phyloP scores from a whole-genome alignment of 2,329 filamentous ascomycete genomes.

The Penicillium sp. region DNA sequence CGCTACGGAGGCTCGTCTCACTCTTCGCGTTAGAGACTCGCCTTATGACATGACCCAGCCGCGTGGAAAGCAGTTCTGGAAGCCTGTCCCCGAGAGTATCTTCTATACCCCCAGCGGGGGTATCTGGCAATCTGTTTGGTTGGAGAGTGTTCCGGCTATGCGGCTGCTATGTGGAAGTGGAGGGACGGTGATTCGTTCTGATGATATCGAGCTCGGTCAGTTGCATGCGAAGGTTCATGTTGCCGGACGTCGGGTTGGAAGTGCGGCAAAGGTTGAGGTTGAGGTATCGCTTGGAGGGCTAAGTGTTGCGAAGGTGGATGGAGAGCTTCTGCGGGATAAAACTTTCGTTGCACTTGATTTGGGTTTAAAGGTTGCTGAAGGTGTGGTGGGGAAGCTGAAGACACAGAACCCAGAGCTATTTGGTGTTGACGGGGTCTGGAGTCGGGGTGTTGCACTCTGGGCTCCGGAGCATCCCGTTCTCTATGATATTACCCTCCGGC shows the following conservation, averaged over 20 bases:
- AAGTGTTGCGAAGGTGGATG: slow-evolving; percentile 47
- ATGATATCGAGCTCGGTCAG: slow-evolving; percentile 53
- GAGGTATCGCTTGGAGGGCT: slow-evolving; percentile 54
- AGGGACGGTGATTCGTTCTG: slow-evolving; percentile 61
- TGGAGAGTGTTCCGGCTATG: slow-evolving; percentile 55
- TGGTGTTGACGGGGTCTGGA: slow-evolving; percentile 53
- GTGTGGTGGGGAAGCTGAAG: slow-evolving; percentile 16
- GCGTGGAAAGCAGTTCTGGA: slow-evolving; percentile 67
- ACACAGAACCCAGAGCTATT: slow-evolving; percentile 27
- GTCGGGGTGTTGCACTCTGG: slow-evolving; percentile 64
- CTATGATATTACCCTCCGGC: slow-evolving; percentile 60
- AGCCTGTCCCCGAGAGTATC: slow-evolving; percentile 53
- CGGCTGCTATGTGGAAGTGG: slow-evolving; percentile 59
- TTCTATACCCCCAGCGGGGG: slow-evolving; percentile 71
- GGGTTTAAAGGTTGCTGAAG: slow-evolving; percentile 49
- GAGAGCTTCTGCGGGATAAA: slow-evolving; percentile 51
- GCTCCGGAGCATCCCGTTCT: slow-evolving; percentile 62
- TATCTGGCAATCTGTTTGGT: slow-evolving; percentile 74
- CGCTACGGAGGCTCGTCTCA: slow-evolving; percentile 44
- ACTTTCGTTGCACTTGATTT: slow-evolving; percentile 51
- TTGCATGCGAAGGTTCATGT: slow-evolving; percentile 55
- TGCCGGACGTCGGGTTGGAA: slow-evolving; percentile 35
- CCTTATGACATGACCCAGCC: slow-evolving; percentile 65
- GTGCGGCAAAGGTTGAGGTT: slow-evolving; percentile 52
- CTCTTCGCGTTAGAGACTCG: slow-evolving; percentile 62